Conservation (phyloP, 2,329 filamentous ascomycete genomes). For the Sporothrix luriei region DNA sequence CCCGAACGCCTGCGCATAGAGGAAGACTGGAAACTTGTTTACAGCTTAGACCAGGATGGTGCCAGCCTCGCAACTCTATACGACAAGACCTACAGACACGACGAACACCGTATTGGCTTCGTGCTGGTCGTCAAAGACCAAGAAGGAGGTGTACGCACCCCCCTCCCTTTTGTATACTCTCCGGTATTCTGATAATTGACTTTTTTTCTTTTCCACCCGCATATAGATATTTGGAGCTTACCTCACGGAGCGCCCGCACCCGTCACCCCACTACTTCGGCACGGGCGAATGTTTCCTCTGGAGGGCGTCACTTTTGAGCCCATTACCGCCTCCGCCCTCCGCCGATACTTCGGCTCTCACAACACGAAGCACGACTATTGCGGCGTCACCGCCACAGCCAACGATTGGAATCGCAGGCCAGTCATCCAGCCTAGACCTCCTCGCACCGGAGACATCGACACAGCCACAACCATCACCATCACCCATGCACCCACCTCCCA, state of each 20-base stretch:
- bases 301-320: constrained; percentile 69
- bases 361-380: constrained; percentile 49
- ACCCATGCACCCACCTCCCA: constrained; percentile 53
- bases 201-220: neutral
- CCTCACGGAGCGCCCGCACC: constrained; percentile 83
- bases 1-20: constrained; percentile 84
- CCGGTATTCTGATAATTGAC: constrained; percentile 16
- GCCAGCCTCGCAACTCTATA: constrained; percentile 87
- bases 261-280: constrained; percentile 83
- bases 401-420: constrained; percentile 35
- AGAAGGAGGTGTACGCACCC: constrained; percentile 65
- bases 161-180: neutral
- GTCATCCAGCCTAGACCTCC: constrained; percentile 25
- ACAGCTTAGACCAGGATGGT: constrained; percentile 90
- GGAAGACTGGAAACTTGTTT: constrained; percentile 83
- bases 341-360: constrained; percentile 53
- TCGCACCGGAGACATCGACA: constrained; percentile 32
- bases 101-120: constrained; percentile 76
- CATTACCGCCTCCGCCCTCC: constrained; percentile 70
- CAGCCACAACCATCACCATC: neutral
- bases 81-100: constrained; percentile 69
- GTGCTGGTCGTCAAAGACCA: constrained; percentile 84
- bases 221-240: constrained; percentile 84
- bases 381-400: constrained; percentile 37
- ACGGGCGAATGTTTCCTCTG: constrained; percentile 96